These are phyloP conservation scores for Asterophora lycoperdoides DNA, from an alignment of 768 basidiomycete genomes.

Conservation along the genomic window DNA sequence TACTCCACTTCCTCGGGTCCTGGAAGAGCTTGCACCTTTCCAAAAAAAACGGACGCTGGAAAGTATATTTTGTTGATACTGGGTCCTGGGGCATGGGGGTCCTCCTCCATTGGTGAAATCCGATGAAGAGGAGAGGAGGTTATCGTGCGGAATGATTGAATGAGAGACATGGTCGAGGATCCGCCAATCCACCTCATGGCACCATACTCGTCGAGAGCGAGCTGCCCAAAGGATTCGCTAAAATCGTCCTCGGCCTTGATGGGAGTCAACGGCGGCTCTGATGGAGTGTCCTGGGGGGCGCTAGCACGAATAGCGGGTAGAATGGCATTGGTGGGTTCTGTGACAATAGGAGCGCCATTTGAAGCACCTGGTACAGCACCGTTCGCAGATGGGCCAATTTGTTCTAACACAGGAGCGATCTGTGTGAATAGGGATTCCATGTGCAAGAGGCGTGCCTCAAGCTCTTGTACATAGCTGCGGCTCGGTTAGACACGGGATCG, in stretches of 20 bases:
- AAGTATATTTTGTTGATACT: slow-evolving; percentile 85
- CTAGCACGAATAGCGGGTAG: slow-evolving; percentile 34
- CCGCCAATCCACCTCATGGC: slow-evolving; percentile 92
- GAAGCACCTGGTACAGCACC: slow-evolving; percentile 32
- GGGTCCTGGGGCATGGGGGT: slow-evolving; percentile 72
- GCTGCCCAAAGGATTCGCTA: slow-evolving; percentile 80
- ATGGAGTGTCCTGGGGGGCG: slow-evolving; percentile 30
- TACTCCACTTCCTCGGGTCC: slow-evolving; percentile 84
- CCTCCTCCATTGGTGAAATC: slow-evolving; percentile 81
- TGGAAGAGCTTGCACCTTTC: slow-evolving; percentile 78
- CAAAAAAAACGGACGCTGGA: slow-evolving; percentile 83
- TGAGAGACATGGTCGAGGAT: slow-evolving; percentile 88
- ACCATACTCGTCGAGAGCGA: slow-evolving; percentile 85
- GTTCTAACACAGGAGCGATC: slow-evolving; percentile 74
- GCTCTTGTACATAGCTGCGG: slow-evolving; percentile 82
- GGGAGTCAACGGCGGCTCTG: slow-evolving; percentile 38
- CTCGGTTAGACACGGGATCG: slow-evolving; percentile 16
- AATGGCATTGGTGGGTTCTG: slow-evolving; percentile 34
- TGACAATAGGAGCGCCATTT: slow-evolving; percentile 25
- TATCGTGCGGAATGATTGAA: slow-evolving; percentile 78
- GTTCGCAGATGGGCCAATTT: slow-evolving; percentile 55
- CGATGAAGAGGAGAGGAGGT: slow-evolving; percentile 72
- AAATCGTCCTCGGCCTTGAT: slow-evolving; percentile 71
- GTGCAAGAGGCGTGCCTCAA: slow-evolving; percentile 80
- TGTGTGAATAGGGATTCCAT: slow-evolving; percentile 87